Evolutionary conservation across 441 rosid species (phyloP).

Genomic region (Brassica balearica): DNA sequence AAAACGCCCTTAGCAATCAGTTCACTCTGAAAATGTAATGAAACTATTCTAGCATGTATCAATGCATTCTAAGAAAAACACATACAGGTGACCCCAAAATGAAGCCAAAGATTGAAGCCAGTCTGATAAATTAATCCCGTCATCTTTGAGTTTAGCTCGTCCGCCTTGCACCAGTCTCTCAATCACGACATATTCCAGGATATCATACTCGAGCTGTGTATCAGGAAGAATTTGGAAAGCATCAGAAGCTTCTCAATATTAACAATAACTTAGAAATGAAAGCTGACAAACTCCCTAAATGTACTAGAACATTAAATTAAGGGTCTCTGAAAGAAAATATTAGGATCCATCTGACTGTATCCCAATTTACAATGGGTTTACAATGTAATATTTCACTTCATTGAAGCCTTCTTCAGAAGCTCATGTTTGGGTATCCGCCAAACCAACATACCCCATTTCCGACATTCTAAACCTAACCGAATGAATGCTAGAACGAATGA

Average conservation of each 20-base stretch:
- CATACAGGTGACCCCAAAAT: constrained; percentile 99
- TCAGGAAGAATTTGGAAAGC: constrained; percentile 33
- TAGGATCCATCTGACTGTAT: constrained; percentile 23
- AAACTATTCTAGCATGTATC: constrained; percentile 28
- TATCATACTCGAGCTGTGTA: constrained; percentile 96
- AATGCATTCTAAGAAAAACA: constrained; percentile 47
- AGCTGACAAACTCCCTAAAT: constrained; percentile 3
- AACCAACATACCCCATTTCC: constrained; percentile 24
- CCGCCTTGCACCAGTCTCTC: constrained; percentile 98
- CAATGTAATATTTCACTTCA: constrained; percentile 20
- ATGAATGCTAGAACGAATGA: constrained; percentile 23
- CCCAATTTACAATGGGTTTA: constrained; percentile 12
- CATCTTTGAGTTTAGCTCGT: constrained; percentile 98
- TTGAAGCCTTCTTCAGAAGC: constrained; percentile 23
- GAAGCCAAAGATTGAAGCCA: constrained; percentile 99
- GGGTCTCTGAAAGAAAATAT: constrained; percentile 14
- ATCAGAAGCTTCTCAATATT: background rate
- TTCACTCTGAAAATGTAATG: constrained; percentile 12
- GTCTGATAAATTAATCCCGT: constrained; percentile 98
- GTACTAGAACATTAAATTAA: constrained; percentile 17
- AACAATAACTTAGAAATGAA: no score
- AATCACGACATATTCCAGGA: constrained; percentile 98
- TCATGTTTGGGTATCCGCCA: constrained; percentile 14
- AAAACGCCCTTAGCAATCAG: constrained; percentile 2
- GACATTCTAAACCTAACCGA: constrained; percentile 23